These are phyloP conservation scores for Sedum album DNA, from an alignment of 164 flowering plant species.

Conservation along the genomic window DNA sequence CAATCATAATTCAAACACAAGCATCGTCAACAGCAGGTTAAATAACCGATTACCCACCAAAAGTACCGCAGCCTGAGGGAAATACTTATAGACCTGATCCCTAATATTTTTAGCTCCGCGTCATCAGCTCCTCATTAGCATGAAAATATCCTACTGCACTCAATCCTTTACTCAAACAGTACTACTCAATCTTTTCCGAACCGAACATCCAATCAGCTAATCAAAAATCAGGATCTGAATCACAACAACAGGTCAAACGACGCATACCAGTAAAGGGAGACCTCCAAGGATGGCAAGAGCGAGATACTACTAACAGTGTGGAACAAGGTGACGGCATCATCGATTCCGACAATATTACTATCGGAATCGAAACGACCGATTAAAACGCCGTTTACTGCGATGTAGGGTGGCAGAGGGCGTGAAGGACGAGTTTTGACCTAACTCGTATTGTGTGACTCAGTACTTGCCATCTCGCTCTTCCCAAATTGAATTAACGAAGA, in stretches of 20 bases:
- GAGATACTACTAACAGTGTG: constrained; percentile 81
- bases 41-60: constrained; percentile 52
- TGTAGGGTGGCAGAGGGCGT: constrained; percentile 66
- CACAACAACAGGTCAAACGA: background rate
- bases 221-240: background rate
- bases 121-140: constrained; percentile 87
- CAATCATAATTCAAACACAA: background rate
- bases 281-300: constrained; percentile 84
- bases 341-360: constrained; percentile 42
- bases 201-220: too few species aligned
- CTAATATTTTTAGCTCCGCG: constrained; percentile 75
- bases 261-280: constrained; percentile 69
- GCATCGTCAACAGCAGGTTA: background rate
- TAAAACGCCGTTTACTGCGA: constrained; percentile 81
- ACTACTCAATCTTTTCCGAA: constrained; percentile 64
- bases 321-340: constrained; percentile 87
- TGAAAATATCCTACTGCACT: constrained; percentile 85
- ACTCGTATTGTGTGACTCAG: constrained; percentile 60
- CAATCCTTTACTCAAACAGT: constrained; percentile 52
- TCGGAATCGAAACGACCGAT: constrained; percentile 48
- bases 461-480: constrained; percentile 30
- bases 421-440: constrained; percentile 82
- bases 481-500: too few species aligned
- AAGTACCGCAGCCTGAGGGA: constrained; percentile 74
- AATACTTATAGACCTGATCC: constrained; percentile 71